Percentiles rank a stretch among this genome's conserved stretches.
Conservation (phyloP, 1,284 basidiomycete genomes). For the Laetiporus sulphureus region DNA sequence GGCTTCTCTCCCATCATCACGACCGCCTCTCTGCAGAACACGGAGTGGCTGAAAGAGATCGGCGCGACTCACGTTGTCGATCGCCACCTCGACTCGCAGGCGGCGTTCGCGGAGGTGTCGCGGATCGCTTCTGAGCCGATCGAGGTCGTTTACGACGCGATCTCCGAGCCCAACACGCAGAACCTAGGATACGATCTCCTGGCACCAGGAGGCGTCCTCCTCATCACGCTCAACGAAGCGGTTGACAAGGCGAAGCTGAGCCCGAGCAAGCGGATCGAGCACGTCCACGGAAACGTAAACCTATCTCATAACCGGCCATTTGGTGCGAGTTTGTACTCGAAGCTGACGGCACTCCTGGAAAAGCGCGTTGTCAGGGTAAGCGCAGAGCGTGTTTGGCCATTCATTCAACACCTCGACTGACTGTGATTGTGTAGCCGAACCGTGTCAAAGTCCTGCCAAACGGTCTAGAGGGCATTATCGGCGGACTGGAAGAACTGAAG, state of each 20-base stretch:
- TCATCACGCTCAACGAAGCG: conserved; percentile 10
- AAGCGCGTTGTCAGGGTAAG: conserved; percentile 11
- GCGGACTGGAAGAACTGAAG: conserved; percentile 35
- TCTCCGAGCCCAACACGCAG: conserved; percentile 17
- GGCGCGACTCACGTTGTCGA: conserved; percentile 21
- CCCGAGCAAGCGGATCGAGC: conserved; percentile 5
- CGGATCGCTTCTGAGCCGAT: conserved; percentile 12
- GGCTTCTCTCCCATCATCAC: conserved; percentile 43
- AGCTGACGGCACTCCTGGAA: conserved; percentile 8
- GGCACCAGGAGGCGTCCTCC: conserved; percentile 18
- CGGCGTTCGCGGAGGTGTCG: conserved; percentile 4
- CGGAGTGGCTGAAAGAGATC: conserved; percentile 29
- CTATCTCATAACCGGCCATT: conserved; percentile 1
- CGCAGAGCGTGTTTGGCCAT: neutral
- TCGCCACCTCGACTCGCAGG: conserved; percentile 9
- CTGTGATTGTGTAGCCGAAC: conserved; percentile 13
- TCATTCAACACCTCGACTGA: neutral
- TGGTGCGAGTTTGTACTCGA: conserved; percentile 6
- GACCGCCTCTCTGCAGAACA: conserved; percentile 39
- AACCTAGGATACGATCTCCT: conserved; percentile 20
- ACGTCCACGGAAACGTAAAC: conserved; percentile 4
- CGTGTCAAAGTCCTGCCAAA: conserved; percentile 35
- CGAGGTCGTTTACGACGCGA: conserved; percentile 22
- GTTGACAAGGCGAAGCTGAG: conserved; percentile 5
- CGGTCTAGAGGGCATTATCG: conserved; percentile 39